phyloP scores from a whole-genome alignment of 805 yeast genomes.

The Babjeviella inositovora region DNA sequence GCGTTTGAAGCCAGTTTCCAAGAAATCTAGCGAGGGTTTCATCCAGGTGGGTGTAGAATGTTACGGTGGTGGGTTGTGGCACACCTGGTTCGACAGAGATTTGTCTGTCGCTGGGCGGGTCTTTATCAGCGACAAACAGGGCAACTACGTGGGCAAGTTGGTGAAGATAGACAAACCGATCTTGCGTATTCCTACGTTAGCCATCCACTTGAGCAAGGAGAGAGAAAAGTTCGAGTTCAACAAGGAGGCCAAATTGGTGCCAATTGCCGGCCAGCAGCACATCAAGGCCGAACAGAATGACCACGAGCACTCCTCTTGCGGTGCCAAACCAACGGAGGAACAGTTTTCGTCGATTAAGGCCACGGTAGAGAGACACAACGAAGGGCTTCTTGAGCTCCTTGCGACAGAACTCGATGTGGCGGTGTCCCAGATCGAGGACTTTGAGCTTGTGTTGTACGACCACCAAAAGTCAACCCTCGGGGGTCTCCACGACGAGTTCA shows the following conservation, averaged over 20 bases:
- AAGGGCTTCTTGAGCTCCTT: conserved; percentile 49
- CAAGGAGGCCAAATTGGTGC: conserved; percentile 73
- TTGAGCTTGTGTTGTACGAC: conserved; percentile 76
- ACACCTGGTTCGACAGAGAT: conserved; percentile 94
- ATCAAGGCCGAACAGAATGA: conserved; percentile 10
- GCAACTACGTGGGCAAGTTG: conserved; percentile 42
- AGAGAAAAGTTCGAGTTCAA: conserved; percentile 81
- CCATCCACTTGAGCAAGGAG: conserved; percentile 82
- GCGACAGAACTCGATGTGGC: conserved; percentile 46
- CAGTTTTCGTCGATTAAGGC: conserved; percentile 51
- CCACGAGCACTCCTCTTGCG: conserved; percentile 26
- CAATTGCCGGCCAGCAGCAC: conserved; percentile 55
- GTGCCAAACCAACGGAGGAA: conserved; percentile 24
- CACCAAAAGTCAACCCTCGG: conserved; percentile 74
- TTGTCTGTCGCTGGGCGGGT: conserved; percentile 87
- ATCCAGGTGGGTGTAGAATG: conserved; percentile 85
- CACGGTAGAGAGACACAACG: conserved; percentile 62
- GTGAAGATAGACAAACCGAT: conserved; percentile 74
- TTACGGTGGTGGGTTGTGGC: conserved; percentile 95
- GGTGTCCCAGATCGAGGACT: conserved; percentile 60
- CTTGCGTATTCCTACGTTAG: conserved; percentile 84
- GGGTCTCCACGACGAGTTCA: conserved; percentile 80
- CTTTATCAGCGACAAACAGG: conserved; percentile 35
- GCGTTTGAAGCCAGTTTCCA: conserved; percentile 77
- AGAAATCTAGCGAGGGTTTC: conserved; percentile 55